Evolutionary conservation across 352 stramenopile genomes (phyloP).

Genomic region (Phytophthora aleatoria): DNA sequence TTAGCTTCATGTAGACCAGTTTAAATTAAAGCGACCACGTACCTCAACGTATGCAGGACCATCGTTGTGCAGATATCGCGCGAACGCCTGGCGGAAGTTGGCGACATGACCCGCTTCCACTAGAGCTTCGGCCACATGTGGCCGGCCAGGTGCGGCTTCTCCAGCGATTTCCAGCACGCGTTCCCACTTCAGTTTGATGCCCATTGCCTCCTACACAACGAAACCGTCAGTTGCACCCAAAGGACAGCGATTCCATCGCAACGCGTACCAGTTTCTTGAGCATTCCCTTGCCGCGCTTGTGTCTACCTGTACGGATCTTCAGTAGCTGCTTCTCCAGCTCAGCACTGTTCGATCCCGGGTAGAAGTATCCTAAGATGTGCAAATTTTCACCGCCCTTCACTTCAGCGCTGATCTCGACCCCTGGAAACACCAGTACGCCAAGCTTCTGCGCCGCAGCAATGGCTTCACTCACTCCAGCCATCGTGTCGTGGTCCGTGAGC

Average conservation of each 20-base stretch:
- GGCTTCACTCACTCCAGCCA: constrained; percentile 78
- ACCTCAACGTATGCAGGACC: constrained; percentile 87
- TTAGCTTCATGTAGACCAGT: background rate
- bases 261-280: constrained; percentile 75
- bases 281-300: constrained; percentile 86
- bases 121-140: constrained; percentile 80
- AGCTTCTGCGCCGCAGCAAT: constrained; percentile 67
- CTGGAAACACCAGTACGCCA: constrained; percentile 76
- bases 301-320: constrained; percentile 77
- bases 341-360: constrained; percentile 73
- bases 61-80: constrained; percentile 82
- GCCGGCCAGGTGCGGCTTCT: constrained; percentile 77
- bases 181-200: constrained; percentile 82
- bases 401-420: constrained; percentile 88
- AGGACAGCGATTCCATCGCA: background rate
- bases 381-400: constrained; percentile 85
- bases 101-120: constrained; percentile 77
- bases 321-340: constrained; percentile 76
- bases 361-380: constrained; percentile 89
- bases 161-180: constrained; percentile 83
- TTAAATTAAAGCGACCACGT: background rate
- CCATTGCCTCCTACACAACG: constrained; percentile 67
- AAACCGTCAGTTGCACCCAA: background rate
- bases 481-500: constrained; percentile 87
- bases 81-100: constrained; percentile 82